These are phyloP conservation scores for Glebionis coronaria DNA, from an alignment of 129 eudicot species.

Conservation along the genomic window DNA sequence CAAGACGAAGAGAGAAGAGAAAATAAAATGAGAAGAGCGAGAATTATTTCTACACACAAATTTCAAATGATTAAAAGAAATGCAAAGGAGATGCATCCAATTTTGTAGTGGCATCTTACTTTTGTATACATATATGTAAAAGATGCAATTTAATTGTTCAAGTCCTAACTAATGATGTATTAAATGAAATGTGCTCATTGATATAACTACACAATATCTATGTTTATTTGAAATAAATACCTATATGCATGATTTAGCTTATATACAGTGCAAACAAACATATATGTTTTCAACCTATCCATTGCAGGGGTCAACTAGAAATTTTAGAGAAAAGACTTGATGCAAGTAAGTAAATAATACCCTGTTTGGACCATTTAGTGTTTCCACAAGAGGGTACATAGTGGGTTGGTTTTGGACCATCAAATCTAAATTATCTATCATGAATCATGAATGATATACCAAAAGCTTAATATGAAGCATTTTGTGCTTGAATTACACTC, in stretches of 20 bases:
- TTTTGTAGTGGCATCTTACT: too few species aligned
- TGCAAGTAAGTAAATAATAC: slow-evolving; percentile 20
- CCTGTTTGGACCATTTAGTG: slow-evolving; percentile 29
- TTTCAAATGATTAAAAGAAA: too few species aligned
- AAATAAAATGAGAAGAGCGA: too few species aligned
- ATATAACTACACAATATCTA: too few species aligned
- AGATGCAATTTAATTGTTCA: too few species aligned
- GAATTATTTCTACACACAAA: too few species aligned
- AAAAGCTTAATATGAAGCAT: background rate
- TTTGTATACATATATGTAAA: background rate
- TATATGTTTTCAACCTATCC: slow-evolving; percentile 3
- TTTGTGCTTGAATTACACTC: background rate
- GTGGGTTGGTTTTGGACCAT: slow-evolving; percentile 35
- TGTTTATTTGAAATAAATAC: too few species aligned
- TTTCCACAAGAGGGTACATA: slow-evolving; percentile 28
- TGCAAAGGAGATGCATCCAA: too few species aligned
- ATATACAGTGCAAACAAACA: slow-evolving; percentile 10
- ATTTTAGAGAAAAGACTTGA: slow-evolving; percentile 4
- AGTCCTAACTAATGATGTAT: too few species aligned
- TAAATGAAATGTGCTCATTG: too few species aligned
- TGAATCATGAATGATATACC: background rate
- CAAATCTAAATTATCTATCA: background rate
- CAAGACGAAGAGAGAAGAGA: too few species aligned
- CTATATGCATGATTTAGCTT: background rate
- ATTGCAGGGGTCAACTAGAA: background rate